Percentiles rank a stretch among this genome's conserved stretches.
phyloP scores from a whole-genome alignment of 148 eudicot genomes.

The Amaranthus palmeri region DNA sequence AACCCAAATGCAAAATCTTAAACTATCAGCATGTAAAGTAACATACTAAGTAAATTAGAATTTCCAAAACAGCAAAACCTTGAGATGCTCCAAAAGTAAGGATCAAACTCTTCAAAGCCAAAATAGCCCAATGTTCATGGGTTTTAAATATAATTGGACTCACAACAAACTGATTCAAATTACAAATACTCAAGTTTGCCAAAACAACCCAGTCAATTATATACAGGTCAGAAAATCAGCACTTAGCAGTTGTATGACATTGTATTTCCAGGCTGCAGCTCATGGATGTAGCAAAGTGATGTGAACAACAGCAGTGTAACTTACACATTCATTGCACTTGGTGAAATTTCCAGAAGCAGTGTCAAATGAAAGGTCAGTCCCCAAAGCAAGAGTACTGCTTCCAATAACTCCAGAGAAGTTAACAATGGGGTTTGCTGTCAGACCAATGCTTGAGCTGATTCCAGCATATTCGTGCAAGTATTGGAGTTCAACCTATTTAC shows the following conservation, averaged over 20 bases:
- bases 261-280: too few species aligned
- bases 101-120: too few species aligned
- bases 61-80: neutral
- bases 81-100: neutral
- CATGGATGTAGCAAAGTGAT: neutral
- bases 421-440: conserved; percentile 79
- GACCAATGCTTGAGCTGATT: conserved; percentile 79
- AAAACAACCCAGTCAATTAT: too few species aligned
- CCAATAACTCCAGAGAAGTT: conserved; percentile 93
- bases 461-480: conserved; percentile 94
- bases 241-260: too few species aligned
- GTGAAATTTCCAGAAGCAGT: conserved; percentile 72
- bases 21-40: neutral
- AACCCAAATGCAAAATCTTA: neutral
- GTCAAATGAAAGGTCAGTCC: conserved; percentile 87
- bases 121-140: too few species aligned
- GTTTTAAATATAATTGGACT: too few species aligned
- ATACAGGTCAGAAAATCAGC: too few species aligned
- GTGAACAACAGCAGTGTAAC: conserved; percentile 26
- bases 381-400: conserved; percentile 47
- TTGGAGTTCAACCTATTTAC: conserved; percentile 76
- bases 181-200: too few species aligned
- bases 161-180: too few species aligned
- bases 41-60: neutral
- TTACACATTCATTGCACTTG: conserved; percentile 78